Evolutionary conservation across 108 stramenopile species (phyloP), one percentile per base, ranked within the genome.

Genomic region (Cyclostephanos tholiformis): DNA sequence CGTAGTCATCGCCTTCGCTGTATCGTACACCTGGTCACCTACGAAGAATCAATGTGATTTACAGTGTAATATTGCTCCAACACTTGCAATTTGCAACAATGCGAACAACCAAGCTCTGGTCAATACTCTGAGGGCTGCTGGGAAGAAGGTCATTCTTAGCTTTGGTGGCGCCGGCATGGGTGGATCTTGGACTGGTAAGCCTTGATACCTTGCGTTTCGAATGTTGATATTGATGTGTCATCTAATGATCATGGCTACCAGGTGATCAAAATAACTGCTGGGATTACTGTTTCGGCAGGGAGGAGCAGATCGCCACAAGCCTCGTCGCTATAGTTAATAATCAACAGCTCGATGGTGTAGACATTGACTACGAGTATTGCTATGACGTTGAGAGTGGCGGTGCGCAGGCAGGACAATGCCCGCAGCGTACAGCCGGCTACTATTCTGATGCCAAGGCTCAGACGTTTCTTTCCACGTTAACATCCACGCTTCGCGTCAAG

Each of bases 121-220:
- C 38, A 10, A 53, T 35, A 58, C 72, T 9, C 70, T 68, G 55
- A 60, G 59, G 35, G 32, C 59, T 35, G 35, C 51, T 0, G 86
- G 88, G 2, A 89, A 89, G 72, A 89, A 89, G 56, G 83, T 89
- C 11, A 77, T 89, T 51, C 76, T 89, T 0, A 84, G 83, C 52
- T 87, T 89, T 60, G 88, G 88, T 4, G 88, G 88, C 23, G 88
- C 88, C 20, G 80, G 83, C 10, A 89, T 89, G 88, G 88, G 88
- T 19, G 74, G 85, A 1, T 58, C 59, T 62, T 89, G 88, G 88
- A 23, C 63, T 27, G 78, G 80, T 62, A 62, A 68, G 67, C 17
- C 53, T 44, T 53, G 32, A 58, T 83, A 77, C 6, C 52, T 25
- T 53, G 20, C 6, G 23, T 53, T 10, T 4, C 25, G 7, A 22